These are phyloP conservation scores for Ascochyta fabae DNA, from an alignment of 2,329 filamentous ascomycete species.

Conservation along the genomic window DNA sequence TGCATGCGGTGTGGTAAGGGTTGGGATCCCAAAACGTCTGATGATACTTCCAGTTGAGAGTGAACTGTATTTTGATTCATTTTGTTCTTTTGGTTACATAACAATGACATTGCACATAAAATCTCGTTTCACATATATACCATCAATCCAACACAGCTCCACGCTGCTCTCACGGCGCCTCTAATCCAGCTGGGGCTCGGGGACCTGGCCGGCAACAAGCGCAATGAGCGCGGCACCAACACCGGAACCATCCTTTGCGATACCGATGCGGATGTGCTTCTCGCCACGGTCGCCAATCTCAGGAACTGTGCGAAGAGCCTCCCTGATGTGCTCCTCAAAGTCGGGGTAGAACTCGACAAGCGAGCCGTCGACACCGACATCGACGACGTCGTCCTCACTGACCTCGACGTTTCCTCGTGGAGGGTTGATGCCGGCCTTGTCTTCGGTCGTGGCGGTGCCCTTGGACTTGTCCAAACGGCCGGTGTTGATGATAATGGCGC, in stretches of 20 bases:
- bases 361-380: slow-evolving; percentile 93
- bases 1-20: not conserved
- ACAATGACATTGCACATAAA: slow-evolving; percentile 5
- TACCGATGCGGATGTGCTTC: slow-evolving; percentile 87
- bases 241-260: slow-evolving; percentile 94
- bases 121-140: slow-evolving; percentile 12
- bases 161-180: not conserved
- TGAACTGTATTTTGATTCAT: not conserved
- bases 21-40: no score
- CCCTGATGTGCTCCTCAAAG: slow-evolving; percentile 87
- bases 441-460: slow-evolving; percentile 46
- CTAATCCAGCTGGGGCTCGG: slow-evolving; percentile 23
- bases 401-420: slow-evolving; percentile 44
- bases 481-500: slow-evolving; percentile 80
- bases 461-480: slow-evolving; percentile 64
- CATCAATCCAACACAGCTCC: not conserved
- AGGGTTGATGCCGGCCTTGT: slow-evolving; percentile 44
- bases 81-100: not conserved
- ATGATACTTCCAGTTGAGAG: no score
- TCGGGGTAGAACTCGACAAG: slow-evolving; percentile 95
- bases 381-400: slow-evolving; percentile 72
- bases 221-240: slow-evolving; percentile 97
- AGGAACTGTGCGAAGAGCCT: slow-evolving; percentile 77
- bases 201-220: slow-evolving; percentile 73
- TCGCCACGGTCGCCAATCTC: slow-evolving; percentile 80